These are phyloP conservation scores for Fraxinus ornus DNA, from an alignment of 305 asterid species.

Conservation along the genomic window DNA sequence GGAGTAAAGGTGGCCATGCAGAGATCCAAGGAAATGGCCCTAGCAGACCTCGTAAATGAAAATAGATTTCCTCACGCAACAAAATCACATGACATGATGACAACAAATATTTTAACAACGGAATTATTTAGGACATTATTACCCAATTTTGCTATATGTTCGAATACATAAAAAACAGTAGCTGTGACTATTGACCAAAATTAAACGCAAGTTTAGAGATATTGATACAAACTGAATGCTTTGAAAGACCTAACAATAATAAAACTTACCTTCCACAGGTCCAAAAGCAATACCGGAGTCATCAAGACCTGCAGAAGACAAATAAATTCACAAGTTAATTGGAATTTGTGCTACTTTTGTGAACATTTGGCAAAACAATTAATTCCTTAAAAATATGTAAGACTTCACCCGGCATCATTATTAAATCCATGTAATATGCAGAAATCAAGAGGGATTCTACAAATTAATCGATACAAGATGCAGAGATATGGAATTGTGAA, in stretches of 20 bases:
- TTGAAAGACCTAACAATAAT: constrained; percentile 5
- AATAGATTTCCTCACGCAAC: not conserved
- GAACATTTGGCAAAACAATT: not conserved
- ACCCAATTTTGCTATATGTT: not conserved
- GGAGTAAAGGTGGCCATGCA: not conserved
- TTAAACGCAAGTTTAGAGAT: not conserved
- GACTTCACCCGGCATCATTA: not conserved
- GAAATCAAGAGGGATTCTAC: not conserved
- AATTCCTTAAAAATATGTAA: not conserved
- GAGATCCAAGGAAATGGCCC: not conserved
- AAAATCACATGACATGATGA: not conserved
- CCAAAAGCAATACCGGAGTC: constrained; percentile 71
- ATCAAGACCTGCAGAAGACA: constrained; percentile 62
- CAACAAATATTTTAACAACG: not conserved
- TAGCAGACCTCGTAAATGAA: not conserved
- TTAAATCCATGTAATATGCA: not conserved
- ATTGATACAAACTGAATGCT: not conserved
- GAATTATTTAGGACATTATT: not conserved
- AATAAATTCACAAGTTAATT: constrained; percentile 26
- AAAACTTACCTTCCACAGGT: constrained; percentile 66
- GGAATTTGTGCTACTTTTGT: not conserved
- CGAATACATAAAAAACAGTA: not conserved
- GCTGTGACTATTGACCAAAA: not conserved
- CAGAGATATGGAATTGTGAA: not conserved
- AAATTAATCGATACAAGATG: not conserved